These are phyloP conservation scores for Pseudopyrenochaeta lycopersici DNA, from an alignment of 2,329 filamentous ascomycete genomes.

Conservation along the genomic window DNA sequence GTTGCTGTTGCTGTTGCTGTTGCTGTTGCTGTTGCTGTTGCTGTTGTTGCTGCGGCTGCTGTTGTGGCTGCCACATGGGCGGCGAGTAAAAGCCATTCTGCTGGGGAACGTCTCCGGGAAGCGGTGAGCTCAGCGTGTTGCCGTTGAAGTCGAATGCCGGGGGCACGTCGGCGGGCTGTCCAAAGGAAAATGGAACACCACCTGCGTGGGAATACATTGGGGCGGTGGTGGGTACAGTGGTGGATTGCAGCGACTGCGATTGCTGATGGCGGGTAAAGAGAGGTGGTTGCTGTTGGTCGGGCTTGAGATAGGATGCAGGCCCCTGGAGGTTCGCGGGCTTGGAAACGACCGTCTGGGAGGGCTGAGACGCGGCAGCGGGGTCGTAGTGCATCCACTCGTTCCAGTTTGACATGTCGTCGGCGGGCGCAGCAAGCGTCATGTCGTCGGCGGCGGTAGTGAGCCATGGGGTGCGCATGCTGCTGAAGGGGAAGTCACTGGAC, in stretches of 20 bases:
- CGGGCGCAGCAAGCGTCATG: slow-evolving; percentile 39
- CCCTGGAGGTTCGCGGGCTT: slow-evolving; percentile 37
- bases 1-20: slow-evolving; percentile 21
- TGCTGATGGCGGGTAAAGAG: slow-evolving; percentile 37
- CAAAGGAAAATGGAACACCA: slow-evolving; percentile 44
- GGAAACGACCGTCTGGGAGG: slow-evolving; percentile 25
- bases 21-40: slow-evolving; percentile 19
- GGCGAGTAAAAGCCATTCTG: slow-evolving; percentile 42
- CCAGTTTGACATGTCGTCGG: slow-evolving; percentile 50
- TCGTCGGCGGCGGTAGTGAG: slow-evolving; percentile 45
- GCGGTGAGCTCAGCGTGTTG: slow-evolving; percentile 42
- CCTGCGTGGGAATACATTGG: slow-evolving; percentile 28
- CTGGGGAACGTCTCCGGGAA: slow-evolving; percentile 33
- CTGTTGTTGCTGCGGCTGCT: slow-evolving; percentile 14
- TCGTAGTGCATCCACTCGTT: slow-evolving; percentile 60
- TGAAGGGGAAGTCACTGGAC: slow-evolving; percentile 45
- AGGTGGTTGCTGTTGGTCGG: slow-evolving; percentile 36
- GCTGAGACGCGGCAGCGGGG: slow-evolving; percentile 48
- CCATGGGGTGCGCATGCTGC: slow-evolving; percentile 45
- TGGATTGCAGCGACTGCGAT: slow-evolving; percentile 33
- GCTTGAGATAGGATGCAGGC: slow-evolving; percentile 37
- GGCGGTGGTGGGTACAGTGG: slow-evolving; percentile 31
- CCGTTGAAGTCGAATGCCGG: slow-evolving; percentile 47
- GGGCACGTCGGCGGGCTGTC: slow-evolving; percentile 39
- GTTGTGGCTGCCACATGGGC: slow-evolving; percentile 43